Base-by-base conservation (phyloP, 305 asterid species). In the Fraxinus nigra region DNA sequence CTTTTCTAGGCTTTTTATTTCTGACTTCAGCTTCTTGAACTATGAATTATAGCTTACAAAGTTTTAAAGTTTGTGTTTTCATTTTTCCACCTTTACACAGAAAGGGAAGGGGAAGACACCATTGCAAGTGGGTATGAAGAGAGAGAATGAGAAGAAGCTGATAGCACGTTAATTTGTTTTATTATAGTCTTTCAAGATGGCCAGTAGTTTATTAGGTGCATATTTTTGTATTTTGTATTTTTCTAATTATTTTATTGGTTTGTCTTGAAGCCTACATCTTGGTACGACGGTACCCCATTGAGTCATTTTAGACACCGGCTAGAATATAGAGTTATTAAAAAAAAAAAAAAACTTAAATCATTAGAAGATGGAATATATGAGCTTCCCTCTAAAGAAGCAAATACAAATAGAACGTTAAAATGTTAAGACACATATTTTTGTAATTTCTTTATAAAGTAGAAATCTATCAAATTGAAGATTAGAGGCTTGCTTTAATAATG, bases 321-420 rank as follows among this genome's bases (percentile, higher is more conserved):
- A 11, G 9, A 80, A 83, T 40, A 70, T 34, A 80, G 5, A 78
- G 48, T 77, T 78, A 56, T 34, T 24, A 24, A 24, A 24, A 24
- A 24, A 24, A 24, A 70, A 18, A 34, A 75, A 81, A 87, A 59
- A 70, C 11, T 22, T n/a, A n/a, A 14, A 65, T 20, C 38, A 85
- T 59, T 51, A 75, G 38, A 75, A 38, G 34, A 20, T 59, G 48
- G 48, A 78, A 40, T 73, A 59, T 26, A 79, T 9, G 16, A 56
- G 35, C 8, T 30, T 84, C 78, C 76, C 81, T 72, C 35, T 11
- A 28, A 56, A 84, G 75, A 78, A 75, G 63, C 59, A 70, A 63
- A 35, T 63, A 43, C 78, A 28, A 20, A 35, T 24, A 76, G 46
- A 56, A 38, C 61, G 35, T 63, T 30, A 78, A 79, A 26, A 79